Evolutionary conservation across 208 protist species (phyloP), one percentile per base, ranked within the genome.

Genomic region (Leptomonas seymouri): DNA sequence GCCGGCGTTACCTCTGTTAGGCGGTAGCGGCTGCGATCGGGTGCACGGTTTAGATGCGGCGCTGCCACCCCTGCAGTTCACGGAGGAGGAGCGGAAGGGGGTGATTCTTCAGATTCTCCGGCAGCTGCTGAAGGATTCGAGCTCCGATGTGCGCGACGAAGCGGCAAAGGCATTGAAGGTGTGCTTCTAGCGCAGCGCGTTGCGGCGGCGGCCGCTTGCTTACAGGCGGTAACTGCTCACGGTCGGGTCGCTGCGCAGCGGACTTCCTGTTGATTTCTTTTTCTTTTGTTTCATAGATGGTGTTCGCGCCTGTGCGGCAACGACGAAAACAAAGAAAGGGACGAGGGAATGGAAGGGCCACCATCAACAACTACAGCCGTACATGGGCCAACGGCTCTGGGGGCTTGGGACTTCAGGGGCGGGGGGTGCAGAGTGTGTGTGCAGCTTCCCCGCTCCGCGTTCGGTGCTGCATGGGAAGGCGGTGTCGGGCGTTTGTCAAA

Each of bases 81-180:
- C 83, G 0, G 68, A 83, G 53, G 66, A 87, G 61, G 87, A 95
- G 51, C 86, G 83, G 70, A 89, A 85, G 23, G 90, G 87, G 21
- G 79, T 89, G 23, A 70, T 95, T 42, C 49, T 95, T 34, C 39
- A 74, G 54, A 72, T 95, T 9, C 62, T 95, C 51, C 80, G 87
- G 21, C 60, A 87, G 50, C 76, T 95, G 60, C 46, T 95, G 60
- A 81, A 92, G 57, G 90, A 95, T 62, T 62, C 78, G 23, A 85
- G 83, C 41, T 53, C 55, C 5, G 87, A 95, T 66, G 87, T 95
- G 18, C 85, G 90, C 18, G 76, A 95, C 57, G 85, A 93, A 59
- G 90, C 90, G 1, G 84, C 87, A 8, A 84, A 86, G 64, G 90
- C 90, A 23, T 58, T 95, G 68, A 72, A 84, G 67, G 56, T 93